Evolutionary conservation across 1,139 yeast species (phyloP).

Genomic region (Debaryomyces subglobosus): DNA sequence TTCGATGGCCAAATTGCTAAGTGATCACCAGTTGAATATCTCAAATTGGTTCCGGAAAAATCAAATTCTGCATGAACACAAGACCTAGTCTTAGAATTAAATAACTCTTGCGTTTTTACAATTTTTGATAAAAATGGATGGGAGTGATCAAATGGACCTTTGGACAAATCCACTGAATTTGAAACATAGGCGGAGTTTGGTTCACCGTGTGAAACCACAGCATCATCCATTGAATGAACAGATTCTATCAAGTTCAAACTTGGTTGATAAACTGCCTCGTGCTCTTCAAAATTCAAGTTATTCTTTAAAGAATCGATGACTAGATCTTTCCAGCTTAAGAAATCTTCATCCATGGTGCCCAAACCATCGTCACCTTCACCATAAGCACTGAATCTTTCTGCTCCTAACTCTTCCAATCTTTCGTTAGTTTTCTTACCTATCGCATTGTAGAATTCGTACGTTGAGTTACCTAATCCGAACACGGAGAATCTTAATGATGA

Average conservation of each 20-base stretch:
- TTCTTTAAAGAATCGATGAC: conserved; percentile 69
- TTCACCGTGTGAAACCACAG: conserved; percentile 77
- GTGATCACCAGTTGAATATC: conserved; percentile 95
- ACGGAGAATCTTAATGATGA: conserved; percentile 68
- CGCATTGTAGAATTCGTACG: conserved; percentile 88
- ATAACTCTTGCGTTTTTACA: conserved; percentile 64
- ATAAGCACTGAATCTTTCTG: conserved; percentile 65
- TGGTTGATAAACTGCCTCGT: conserved; percentile 78
- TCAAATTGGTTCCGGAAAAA: conserved; percentile 69
- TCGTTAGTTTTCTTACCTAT: conserved; percentile 65
- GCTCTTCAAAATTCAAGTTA: conserved; percentile 70
- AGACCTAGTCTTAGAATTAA: conserved; percentile 64
- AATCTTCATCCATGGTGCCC: conserved; percentile 95
- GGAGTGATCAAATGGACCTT: conserved; percentile 81
- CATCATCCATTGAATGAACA: conserved; percentile 33
- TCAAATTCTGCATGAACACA: conserved; percentile 94
- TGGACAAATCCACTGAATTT: conserved; percentile 42
- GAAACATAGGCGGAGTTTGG: conserved; percentile 66
- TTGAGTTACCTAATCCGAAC: conserved; percentile 91
- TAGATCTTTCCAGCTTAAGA: conserved; percentile 86
- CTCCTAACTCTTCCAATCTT: conserved; percentile 63
- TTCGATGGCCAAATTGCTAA: conserved; percentile 94
- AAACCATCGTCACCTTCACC: conserved; percentile 96
- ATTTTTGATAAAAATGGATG: conserved; percentile 87
- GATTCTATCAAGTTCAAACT: conserved; percentile 53